Evolutionary conservation across 371 early-diverging fungal genomes (phyloP).

Genomic region (Haplosporangium sp.): DNA sequence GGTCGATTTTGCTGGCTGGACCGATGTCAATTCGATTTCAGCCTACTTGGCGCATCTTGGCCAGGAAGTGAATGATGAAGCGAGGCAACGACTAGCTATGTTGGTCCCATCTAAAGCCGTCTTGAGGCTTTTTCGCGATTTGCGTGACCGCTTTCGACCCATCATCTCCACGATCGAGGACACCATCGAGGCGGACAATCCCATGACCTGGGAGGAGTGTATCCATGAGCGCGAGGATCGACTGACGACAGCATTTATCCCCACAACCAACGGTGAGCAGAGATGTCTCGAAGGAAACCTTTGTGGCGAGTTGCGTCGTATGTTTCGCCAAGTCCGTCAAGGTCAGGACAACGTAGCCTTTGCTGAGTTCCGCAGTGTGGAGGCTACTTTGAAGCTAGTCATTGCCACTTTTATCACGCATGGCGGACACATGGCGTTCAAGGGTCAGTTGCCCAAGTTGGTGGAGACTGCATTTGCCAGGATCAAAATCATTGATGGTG

Average conservation of each 20-base stretch:
- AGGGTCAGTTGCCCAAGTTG: slow-evolving; percentile 19
- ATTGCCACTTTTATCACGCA: slow-evolving; percentile 17
- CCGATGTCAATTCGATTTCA: neutral
- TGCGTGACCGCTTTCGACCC: slow-evolving; percentile 24
- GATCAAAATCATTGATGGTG: slow-evolving; percentile 12
- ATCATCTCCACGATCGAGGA: slow-evolving; percentile 24
- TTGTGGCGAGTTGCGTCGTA: slow-evolving; percentile 13
- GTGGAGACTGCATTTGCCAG: slow-evolving; percentile 20
- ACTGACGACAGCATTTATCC: slow-evolving; percentile 19
- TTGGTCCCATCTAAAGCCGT: slow-evolving; percentile 12
- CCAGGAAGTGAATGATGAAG: slow-evolving; percentile 1
- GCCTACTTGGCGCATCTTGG: slow-evolving; percentile 12
- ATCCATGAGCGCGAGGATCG: slow-evolving; percentile 12
- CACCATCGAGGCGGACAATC: slow-evolving; percentile 14
- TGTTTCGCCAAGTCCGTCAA: slow-evolving; percentile 16
- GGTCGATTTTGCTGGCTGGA: slow-evolving; percentile 12
- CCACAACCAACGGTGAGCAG: slow-evolving; percentile 6
- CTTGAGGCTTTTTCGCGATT: slow-evolving; percentile 6
- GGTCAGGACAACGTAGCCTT: no score
- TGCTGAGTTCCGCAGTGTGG: no score
- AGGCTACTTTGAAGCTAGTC: no score
- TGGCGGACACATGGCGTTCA: slow-evolving; percentile 20
- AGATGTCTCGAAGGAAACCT: slow-evolving; percentile 20
- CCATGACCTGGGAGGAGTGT: slow-evolving; percentile 13
- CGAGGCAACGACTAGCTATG: neutral